Evolutionary conservation across 2,329 filamentous ascomycete genomes (phyloP), one percentile per base, ranked within the genome.

Genomic region (Botrytis paeoniae): DNA sequence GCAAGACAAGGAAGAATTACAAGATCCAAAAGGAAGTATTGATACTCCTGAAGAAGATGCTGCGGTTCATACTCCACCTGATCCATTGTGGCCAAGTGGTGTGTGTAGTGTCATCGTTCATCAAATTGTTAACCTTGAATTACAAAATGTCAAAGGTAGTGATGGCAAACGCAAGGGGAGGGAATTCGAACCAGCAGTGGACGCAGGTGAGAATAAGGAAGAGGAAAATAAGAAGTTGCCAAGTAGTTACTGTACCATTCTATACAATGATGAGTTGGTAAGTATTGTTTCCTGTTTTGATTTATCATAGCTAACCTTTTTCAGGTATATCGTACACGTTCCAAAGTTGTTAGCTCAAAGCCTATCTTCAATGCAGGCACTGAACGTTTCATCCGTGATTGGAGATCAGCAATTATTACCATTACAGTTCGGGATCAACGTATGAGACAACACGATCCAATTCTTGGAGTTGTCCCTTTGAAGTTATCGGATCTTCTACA

Each of bases 301-400:
- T 69, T 43, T 43, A 8, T 3, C 72, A 72, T 75, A 64, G 43
- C 75, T 76, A 75, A 77, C 64, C 73, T 37, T 32, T 54, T 16
- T 3, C 77, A 87, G 83, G 86, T 94, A 29, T 98, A 98, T 85
- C 94, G 95, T 80, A 98, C 95, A n/a, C 89, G 96, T 79, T 89
- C 93, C 51, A 98, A 99, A 85, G 95, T 95, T 6, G 92, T 97
- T 12, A 97, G 93, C 51, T 97, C 93, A 70, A 95, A 97, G 81
- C 96, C 96, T 1, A 98, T 98, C 76, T 98, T 97, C 87, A 98
- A 98, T 78, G 95, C 96, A 4, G 95, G 95, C 74, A 98, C 95
- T 0, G 96, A 99, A 80, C 89, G 92, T 20, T 98, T 98, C 78
- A 85, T 98, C 43, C 91, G 95, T 35, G 95, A 99, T 80, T 99